phyloP scores from a whole-genome alignment of 352 stramenopile genomes.

The Phytophthora palmivora region DNA sequence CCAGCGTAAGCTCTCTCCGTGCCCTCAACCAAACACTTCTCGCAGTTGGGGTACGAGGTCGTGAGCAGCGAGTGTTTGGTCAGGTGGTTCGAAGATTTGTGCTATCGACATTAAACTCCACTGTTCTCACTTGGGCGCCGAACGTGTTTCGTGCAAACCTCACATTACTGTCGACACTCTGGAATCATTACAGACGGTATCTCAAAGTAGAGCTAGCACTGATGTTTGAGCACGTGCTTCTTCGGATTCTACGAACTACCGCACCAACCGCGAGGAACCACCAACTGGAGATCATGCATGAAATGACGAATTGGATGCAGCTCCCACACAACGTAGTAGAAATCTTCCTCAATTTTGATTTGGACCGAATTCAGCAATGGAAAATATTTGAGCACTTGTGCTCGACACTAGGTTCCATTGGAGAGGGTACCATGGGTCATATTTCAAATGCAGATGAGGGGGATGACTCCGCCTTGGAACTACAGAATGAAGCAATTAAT shows the following conservation, averaged over 20 bases:
- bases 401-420: slow-evolving; percentile 74
- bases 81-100: slow-evolving; percentile 84
- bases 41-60: slow-evolving; percentile 47
- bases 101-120: slow-evolving; percentile 73
- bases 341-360: slow-evolving; percentile 90
- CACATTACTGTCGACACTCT: slow-evolving; percentile 76
- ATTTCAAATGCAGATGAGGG: slow-evolving; percentile 43
- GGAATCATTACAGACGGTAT: slow-evolving; percentile 86
- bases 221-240: slow-evolving; percentile 83
- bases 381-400: slow-evolving; percentile 91
- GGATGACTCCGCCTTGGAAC: slow-evolving; percentile 38
- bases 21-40: slow-evolving; percentile 78
- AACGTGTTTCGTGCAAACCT: slow-evolving; percentile 70
- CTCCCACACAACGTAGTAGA: slow-evolving; percentile 89
- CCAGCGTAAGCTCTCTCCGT: slow-evolving; percentile 73
- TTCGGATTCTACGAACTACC: slow-evolving; percentile 72
- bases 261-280: slow-evolving; percentile 54
- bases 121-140: slow-evolving; percentile 60
- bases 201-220: slow-evolving; percentile 86
- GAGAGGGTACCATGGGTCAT: slow-evolving; percentile 57
- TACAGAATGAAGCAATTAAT: slow-evolving; percentile 75
- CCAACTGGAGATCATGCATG: slow-evolving; percentile 82
- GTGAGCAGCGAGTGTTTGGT: slow-evolving; percentile 70
- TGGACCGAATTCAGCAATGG: slow-evolving; percentile 89
- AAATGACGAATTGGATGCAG: slow-evolving; percentile 81